Evolutionary conservation across 1,139 yeast genomes (phyloP), one percentile per base, ranked within the genome.

Genomic region (Blastobotrys aristatus): DNA sequence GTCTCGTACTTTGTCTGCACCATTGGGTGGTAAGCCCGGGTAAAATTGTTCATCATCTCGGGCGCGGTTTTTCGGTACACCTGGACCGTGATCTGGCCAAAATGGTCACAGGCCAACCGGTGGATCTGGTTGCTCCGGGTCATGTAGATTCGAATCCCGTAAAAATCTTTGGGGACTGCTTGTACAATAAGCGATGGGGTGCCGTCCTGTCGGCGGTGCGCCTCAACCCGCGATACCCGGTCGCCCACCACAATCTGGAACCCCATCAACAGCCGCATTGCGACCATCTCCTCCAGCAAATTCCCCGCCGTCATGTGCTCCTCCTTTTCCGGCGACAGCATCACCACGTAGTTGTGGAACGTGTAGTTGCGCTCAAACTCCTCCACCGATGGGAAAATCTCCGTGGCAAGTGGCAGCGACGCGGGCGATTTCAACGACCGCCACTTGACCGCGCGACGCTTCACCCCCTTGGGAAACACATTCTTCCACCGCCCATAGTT

Each of bases 391-490:
- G 97, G 97, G 59, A 90, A 88, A 7, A 82, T 73, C 1, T 84
- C 78, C 0, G 95, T 81, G 1, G 87, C 80, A 0, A 84, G 71
- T 0, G 99, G 99, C 21, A 94, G 69, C 3, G 95, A 83, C 0
- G 97, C 97, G 0, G 99, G 99, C 0, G 96, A 80, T 31, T 88
- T 84, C 48, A 94, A 73, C 0, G 97, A 90, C 50, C 87, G 77
- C 98, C 98, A 94, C 61, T 90, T 90, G 40, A 90, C 83, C 11
- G 78, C 72, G 55, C 80, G 76, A 40, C 89, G 71, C 46, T 77
- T 79, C 21, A 81, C 78, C 39, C 77, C 76, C 13, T 75, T 74
- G 0, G 97, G 96, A 59, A 87, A 86, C 0, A 87, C 94, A 64
- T 85, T 88, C 48, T 81, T 82, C 98, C 98, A 94, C 53, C 95